Conservation (phyloP, 2,329 filamentous ascomycete species). For the Daldinia sp. region DNA sequence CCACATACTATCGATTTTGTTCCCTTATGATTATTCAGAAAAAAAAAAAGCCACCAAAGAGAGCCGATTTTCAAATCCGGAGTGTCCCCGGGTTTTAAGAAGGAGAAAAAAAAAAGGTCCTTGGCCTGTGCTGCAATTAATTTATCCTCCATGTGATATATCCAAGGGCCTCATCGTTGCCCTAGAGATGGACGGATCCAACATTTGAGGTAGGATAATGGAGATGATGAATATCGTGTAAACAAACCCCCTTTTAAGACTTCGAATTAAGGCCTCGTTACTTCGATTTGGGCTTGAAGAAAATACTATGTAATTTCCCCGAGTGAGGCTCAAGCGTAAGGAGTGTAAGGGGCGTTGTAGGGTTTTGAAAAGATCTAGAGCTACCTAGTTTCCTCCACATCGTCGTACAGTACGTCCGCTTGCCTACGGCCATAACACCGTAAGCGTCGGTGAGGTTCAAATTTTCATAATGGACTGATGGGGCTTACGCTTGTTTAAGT, state of each 20-base stretch:
- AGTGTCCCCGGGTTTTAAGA: slow-evolving; percentile 12
- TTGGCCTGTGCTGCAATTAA: slow-evolving; percentile 11
- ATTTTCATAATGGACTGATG: slow-evolving; percentile 33
- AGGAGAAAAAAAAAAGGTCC: not conserved
- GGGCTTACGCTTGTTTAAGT: slow-evolving; percentile 34
- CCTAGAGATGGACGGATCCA: not conserved
- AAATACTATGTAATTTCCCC: slow-evolving; percentile 8
- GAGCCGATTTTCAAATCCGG: slow-evolving; percentile 19
- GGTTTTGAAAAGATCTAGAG: slow-evolving; percentile 18
- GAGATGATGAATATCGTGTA: not conserved
- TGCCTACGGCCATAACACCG: slow-evolving; percentile 2
- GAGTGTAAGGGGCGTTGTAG: not conserved
- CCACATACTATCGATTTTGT: slow-evolving; percentile 32
- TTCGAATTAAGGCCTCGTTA: slow-evolving; percentile 1
- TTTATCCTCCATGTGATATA: slow-evolving; percentile 5
- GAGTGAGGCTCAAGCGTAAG: slow-evolving; percentile 4
- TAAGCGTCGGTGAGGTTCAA: slow-evolving; percentile 31
- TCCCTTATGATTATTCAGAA: slow-evolving; percentile 23
- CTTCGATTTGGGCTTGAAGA: not conserved
- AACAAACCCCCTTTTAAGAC: not conserved
- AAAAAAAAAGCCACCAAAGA: slow-evolving; percentile 25
- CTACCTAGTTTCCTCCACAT: slow-evolving; percentile 22
- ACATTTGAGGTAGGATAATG: not conserved
- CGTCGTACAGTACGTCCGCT: slow-evolving; percentile 21
- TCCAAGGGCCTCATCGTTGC: not conserved